phyloP scores from a whole-genome alignment of 192 early-diverging fungal genomes.

The Umbelopsis sp. region DNA sequence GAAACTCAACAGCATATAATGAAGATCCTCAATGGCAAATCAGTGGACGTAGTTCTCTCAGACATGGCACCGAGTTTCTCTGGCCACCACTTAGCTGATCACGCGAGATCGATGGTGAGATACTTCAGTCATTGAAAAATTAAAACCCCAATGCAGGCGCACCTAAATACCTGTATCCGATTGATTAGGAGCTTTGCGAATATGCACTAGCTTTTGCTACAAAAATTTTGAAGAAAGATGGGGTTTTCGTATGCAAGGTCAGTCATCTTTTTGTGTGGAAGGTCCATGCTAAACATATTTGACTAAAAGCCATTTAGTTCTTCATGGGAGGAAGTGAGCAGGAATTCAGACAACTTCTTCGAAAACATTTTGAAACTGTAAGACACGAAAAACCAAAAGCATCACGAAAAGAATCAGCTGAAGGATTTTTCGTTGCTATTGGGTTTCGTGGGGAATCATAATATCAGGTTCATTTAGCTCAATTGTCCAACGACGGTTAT shows the following conservation, averaged over 20 bases:
- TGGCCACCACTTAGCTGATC: slow-evolving; percentile 69
- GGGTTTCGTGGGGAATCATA: slow-evolving; percentile 28
- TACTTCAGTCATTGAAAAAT: not conserved
- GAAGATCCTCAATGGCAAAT: slow-evolving; percentile 30
- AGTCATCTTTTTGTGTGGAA: not conserved
- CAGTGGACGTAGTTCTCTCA: slow-evolving; percentile 53
- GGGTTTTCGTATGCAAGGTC: slow-evolving; percentile 72
- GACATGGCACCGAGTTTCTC: slow-evolving; percentile 88
- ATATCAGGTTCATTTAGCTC: not conserved
- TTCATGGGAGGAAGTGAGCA: slow-evolving; percentile 62
- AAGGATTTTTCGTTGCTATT: slow-evolving; percentile 71
- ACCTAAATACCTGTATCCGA: not conserved
- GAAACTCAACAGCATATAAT: slow-evolving; percentile 39
- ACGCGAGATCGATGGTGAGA: slow-evolving; percentile 57
- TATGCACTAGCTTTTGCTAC: slow-evolving; percentile 66
- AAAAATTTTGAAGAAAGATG: slow-evolving; percentile 52
- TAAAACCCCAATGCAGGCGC: not conserved
- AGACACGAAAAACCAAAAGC: slow-evolving; percentile 70
- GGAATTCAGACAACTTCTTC: slow-evolving; percentile 48
- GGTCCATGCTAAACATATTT: not conserved
- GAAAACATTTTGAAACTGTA: slow-evolving; percentile 55
- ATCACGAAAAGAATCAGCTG: slow-evolving; percentile 67
- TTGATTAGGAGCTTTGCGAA: slow-evolving; percentile 60
- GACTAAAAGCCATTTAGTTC: slow-evolving; percentile 33
- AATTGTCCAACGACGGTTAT: too few relatives aligned